A percentile compares a stretch with the other conserved stretches of the same genome.
phyloP scores from a whole-genome alignment of 805 yeast genomes.

The Candida stauntonica region DNA sequence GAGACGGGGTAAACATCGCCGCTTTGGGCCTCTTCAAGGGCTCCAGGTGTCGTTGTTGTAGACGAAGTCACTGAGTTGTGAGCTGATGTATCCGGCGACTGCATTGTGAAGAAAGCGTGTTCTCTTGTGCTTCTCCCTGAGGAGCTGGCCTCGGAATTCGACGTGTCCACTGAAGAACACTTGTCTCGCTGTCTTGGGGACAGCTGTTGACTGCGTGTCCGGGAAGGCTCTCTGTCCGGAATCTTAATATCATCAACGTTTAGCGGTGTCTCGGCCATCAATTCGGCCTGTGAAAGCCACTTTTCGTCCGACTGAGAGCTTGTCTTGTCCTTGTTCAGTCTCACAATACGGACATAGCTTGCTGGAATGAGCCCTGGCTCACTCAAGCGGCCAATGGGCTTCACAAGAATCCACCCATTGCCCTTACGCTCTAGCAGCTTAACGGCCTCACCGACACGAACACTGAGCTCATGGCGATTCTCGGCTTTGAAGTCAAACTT shows the following conservation, averaged over 20 bases:
- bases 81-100: conserved; percentile 1
- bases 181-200: conserved; percentile 7
- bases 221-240: background rate
- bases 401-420: conserved; percentile 54
- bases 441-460: conserved; percentile 47
- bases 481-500: conserved; percentile 44
- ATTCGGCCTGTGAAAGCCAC: conserved; percentile 18
- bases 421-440: conserved; percentile 44
- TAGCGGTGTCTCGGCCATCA: background rate
- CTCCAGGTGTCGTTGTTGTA: background rate
- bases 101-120: conserved; percentile 5
- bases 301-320: conserved; percentile 18
- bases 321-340: conserved; percentile 29
- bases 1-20: conserved; percentile 33
- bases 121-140: conserved; percentile 5
- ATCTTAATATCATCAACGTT: background rate
- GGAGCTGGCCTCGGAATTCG: conserved; percentile 2
- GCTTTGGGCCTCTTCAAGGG: no score
- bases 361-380: conserved; percentile 51
- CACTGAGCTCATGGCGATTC: conserved; percentile 38
- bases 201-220: conserved; percentile 24
- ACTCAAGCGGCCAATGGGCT: conserved; percentile 44
- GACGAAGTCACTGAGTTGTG: background rate
- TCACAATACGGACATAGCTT: conserved; percentile 43
- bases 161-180: conserved; percentile 7